Evolutionary conservation across 148 eudicot species (phyloP).

Genomic region (Rhododendron henanense): DNA sequence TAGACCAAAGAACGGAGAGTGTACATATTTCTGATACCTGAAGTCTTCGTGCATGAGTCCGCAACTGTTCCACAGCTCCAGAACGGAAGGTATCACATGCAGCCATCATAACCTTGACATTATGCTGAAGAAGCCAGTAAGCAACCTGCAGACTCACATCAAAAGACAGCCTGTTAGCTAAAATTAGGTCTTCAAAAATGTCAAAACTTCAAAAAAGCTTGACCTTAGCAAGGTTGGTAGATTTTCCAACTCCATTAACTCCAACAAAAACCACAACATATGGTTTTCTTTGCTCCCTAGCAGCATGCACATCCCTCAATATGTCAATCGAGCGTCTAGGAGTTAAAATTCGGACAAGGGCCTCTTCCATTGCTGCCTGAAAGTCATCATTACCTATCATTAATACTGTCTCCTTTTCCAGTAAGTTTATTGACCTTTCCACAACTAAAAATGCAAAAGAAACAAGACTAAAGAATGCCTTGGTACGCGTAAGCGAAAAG

Average conservation of each 20-base stretch:
- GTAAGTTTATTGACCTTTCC: neutral
- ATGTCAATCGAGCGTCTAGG: constrained; percentile 96
- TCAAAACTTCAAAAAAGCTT: neutral
- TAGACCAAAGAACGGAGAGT: neutral
- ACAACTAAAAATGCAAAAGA: neutral
- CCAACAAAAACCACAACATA: constrained; percentile 98
- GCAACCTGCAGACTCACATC: constrained; percentile 59
- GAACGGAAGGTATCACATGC: constrained; percentile 98
- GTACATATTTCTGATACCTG: constrained; percentile 42
- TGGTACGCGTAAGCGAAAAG: neutral
- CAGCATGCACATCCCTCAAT: constrained; percentile 93
- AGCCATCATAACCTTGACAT: constrained; percentile 96
- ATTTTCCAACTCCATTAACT: constrained; percentile 98
- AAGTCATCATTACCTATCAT: neutral
- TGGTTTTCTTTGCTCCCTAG: constrained; percentile 87
- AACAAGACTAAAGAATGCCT: neutral
- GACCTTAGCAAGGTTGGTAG: constrained; percentile 96
- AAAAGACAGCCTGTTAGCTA: constrained; percentile 2
- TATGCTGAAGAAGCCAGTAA: constrained; percentile 91
- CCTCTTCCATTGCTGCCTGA: constrained; percentile 97
- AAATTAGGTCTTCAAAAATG: neutral
- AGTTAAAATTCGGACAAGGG: constrained; percentile 92
- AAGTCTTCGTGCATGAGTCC: constrained; percentile 96
- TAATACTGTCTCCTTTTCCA: neutral
- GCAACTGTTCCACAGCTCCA: constrained; percentile 97